Evolutionary conservation across 345 rosid genomes (phyloP).

Genomic region (Melaleuca alternifolia): DNA sequence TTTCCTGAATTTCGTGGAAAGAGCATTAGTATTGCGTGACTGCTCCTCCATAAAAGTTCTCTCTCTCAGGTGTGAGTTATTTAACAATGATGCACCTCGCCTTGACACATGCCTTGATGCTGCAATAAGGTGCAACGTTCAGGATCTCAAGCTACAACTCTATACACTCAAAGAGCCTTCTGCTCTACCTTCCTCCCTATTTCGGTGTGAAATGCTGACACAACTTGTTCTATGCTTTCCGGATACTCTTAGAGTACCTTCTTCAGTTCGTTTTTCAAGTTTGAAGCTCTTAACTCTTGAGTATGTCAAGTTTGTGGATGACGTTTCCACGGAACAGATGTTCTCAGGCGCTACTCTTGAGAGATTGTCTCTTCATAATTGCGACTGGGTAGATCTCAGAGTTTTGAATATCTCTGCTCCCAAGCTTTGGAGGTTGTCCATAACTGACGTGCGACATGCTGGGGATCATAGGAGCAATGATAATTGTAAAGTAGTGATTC

Average conservation of each 20-base stretch:
- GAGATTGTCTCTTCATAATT: not conserved
- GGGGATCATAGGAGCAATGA: not conserved
- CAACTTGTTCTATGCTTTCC: not conserved
- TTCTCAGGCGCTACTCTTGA: not conserved
- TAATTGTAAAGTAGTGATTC: not conserved
- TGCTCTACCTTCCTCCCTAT: not conserved
- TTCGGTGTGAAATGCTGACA: not conserved
- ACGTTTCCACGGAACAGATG: not conserved
- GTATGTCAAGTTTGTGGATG: not conserved
- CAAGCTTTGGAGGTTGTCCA: not conserved
- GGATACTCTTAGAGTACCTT: not conserved
- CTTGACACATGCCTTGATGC: not conserved
- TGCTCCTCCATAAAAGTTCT: not conserved
- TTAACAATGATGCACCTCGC: not conserved
- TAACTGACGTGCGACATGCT: not conserved
- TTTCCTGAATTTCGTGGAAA: slow-evolving; percentile 2
- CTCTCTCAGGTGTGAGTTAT: not conserved
- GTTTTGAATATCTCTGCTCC: not conserved
- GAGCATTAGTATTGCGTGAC: not conserved
- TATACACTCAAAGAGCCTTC: not conserved
- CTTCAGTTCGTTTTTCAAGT: not conserved
- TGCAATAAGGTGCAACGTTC: not conserved
- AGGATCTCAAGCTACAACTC: not conserved
- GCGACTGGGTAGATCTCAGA: not conserved
- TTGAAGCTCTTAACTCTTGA: not conserved